Conservation (phyloP, 768 basidiomycete genomes). For the Exsudoporus frostii region DNA sequence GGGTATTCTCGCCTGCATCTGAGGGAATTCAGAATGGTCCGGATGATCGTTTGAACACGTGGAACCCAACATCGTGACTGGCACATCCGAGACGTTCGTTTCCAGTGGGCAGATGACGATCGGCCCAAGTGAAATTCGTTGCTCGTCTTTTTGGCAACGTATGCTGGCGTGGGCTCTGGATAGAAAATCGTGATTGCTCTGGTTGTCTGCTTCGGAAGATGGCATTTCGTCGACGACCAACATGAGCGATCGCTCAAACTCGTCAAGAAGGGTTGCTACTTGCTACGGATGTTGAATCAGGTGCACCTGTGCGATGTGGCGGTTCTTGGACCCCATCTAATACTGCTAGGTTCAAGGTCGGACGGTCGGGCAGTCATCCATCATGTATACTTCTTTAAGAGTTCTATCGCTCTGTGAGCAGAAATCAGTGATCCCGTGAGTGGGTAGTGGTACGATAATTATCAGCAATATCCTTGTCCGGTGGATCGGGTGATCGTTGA, state of each 20-base stretch:
- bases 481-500: too few species aligned
- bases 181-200: background rate
- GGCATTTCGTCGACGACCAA: background rate
- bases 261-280: constrained; percentile 2
- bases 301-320: background rate
- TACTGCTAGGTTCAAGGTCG: too few species aligned
- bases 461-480: too few species aligned
- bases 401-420: too few species aligned
- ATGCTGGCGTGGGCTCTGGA: background rate
- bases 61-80: background rate
- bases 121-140: background rate
- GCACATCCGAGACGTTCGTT: background rate
- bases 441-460: too few species aligned
- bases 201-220: background rate
- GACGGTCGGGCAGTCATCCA: too few species aligned
- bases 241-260: constrained; percentile 9
- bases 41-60: background rate
- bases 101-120: background rate
- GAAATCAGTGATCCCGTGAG: too few species aligned
- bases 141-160: background rate
- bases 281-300: background rate
- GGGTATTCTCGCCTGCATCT: background rate
- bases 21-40: background rate
- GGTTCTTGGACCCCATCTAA: too few species aligned
- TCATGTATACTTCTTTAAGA: too few species aligned